Conservation (phyloP, 768 basidiomycete species). For the Tricholoma sp. region DNA sequence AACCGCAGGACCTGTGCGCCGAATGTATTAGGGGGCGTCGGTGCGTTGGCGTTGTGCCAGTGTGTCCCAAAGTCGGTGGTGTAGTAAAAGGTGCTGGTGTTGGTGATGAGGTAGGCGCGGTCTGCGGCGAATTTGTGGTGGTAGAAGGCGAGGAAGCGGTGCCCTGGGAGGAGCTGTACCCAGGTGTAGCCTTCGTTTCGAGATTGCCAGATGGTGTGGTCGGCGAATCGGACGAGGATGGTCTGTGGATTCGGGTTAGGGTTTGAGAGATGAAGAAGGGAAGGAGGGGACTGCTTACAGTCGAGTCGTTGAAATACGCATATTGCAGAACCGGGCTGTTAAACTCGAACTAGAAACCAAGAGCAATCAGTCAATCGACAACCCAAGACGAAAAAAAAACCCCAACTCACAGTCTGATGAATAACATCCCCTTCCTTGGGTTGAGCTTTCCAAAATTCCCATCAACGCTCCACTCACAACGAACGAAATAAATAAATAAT, state of each 20-base stretch:
- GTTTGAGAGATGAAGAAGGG: background rate
- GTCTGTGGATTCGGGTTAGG: conserved; percentile 48
- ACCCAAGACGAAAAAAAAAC: background rate
- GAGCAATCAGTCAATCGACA: background rate
- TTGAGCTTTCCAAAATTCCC: conserved; percentile 49
- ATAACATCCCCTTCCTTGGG: conserved; percentile 74
- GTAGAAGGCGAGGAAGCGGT: conserved; percentile 77
- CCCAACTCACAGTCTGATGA: conserved; percentile 60
- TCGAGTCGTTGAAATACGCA: conserved; percentile 80
- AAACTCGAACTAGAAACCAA: conserved; percentile 59
- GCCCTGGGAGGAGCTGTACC: conserved; percentile 55
- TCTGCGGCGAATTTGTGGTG: conserved; percentile 77
- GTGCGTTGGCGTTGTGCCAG: conserved; percentile 60
- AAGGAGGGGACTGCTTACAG: conserved; percentile 33
- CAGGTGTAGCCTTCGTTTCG: conserved; percentile 94
- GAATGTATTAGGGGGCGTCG: conserved; percentile 75
- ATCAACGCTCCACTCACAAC: background rate
- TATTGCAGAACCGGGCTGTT: conserved; percentile 61
- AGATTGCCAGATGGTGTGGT: conserved; percentile 87
- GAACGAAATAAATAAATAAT: background rate
- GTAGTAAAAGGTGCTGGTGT: conserved; percentile 54
- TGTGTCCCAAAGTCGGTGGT: conserved; percentile 77
- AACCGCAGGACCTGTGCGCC: conserved; percentile 74
- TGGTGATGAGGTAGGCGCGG: conserved; percentile 89
- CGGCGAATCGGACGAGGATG: conserved; percentile 73